Evolutionary conservation across 2,329 filamentous ascomycete species (phyloP).

Genomic region (Penicillium freii): DNA sequence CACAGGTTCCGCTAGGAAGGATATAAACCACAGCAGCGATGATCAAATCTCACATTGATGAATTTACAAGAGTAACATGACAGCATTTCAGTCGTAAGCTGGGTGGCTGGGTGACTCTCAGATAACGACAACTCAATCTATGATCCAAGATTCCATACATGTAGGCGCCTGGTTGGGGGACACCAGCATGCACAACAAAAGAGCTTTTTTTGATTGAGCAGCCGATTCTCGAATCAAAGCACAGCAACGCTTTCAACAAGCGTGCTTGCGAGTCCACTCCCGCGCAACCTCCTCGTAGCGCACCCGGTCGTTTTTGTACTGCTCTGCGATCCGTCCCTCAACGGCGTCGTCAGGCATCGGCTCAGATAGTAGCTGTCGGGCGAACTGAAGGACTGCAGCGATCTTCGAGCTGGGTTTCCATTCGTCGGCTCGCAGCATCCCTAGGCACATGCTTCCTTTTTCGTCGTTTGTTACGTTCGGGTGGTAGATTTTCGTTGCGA

Average conservation of each 20-base stretch:
- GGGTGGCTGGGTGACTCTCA: not conserved
- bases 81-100: slow-evolving; percentile 14
- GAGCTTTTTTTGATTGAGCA: not conserved
- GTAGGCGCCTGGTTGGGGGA: no score
- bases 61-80: slow-evolving; percentile 3
- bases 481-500: slow-evolving; percentile 91
- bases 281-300: slow-evolving; percentile 73
- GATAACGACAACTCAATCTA: not conserved
- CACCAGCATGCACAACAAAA: no score
- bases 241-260: slow-evolving; percentile 44
- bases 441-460: slow-evolving; percentile 80
- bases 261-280: slow-evolving; percentile 72
- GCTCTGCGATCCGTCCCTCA: slow-evolving; percentile 79
- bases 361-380: slow-evolving; percentile 70
- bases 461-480: slow-evolving; percentile 89
- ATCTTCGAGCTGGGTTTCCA: slow-evolving; percentile 90
- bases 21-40: not conserved
- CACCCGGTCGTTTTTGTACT: slow-evolving; percentile 67
- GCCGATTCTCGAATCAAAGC: not conserved
- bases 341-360: slow-evolving; percentile 88
- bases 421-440: slow-evolving; percentile 76
- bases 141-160: not conserved
- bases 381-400: slow-evolving; percentile 70
- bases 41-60: not conserved
- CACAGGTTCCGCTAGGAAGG: not conserved